Base-by-base conservation (phyloP, 2,329 filamentous ascomycete species). In the Neonectria neomacrospora region DNA sequence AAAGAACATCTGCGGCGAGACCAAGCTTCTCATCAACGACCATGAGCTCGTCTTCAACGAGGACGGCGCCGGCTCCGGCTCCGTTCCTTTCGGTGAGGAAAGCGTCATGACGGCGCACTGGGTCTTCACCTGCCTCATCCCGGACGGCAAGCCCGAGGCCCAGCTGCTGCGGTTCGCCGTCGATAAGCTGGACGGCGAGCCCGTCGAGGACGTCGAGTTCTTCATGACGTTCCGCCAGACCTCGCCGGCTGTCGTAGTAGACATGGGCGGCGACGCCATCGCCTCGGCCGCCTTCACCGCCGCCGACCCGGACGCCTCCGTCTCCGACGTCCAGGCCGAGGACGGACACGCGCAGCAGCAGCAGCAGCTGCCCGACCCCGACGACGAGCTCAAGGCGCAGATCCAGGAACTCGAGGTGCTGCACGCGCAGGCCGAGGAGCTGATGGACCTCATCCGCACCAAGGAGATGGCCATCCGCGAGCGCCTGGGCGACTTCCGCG, bases 11-110 rank as follows among this genome's bases (percentile, higher is more conserved):
- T 86, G 85, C 68, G 83, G 80, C 3, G 76, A 61, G 28, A 80
- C 79, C 65, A 83, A 82, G 66, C 75, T 85, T 61, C 81, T 79
- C 18, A 71, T 87, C 62, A 81, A 85, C 71, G 81, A 80, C 61
- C 78, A 82, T 61, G 41, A 72, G 5, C 75, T 86, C 5, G 65
- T 74, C 16, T 80, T 81, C 61, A 76, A 78, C 45, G 77, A 72
- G 20, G 72, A 77, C 58, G 79, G 79, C n/a, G 61, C 70, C 45
- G 83, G 83, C 52, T 78, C 77, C 30, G 83, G 82, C 20, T 70
- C 76, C 20, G 73, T 86, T 58, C 73, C 74, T 14, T 75, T 80
- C 44, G 74, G 79, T 30, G 68, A 78, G 28, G 79, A 78, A 58
- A 75, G 73, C 58, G 68, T 76, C 53, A 74, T 85, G 55, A 72